phyloP scores from a whole-genome alignment of 2,329 filamentous ascomycete genomes.

The Claviceps sp. region DNA sequence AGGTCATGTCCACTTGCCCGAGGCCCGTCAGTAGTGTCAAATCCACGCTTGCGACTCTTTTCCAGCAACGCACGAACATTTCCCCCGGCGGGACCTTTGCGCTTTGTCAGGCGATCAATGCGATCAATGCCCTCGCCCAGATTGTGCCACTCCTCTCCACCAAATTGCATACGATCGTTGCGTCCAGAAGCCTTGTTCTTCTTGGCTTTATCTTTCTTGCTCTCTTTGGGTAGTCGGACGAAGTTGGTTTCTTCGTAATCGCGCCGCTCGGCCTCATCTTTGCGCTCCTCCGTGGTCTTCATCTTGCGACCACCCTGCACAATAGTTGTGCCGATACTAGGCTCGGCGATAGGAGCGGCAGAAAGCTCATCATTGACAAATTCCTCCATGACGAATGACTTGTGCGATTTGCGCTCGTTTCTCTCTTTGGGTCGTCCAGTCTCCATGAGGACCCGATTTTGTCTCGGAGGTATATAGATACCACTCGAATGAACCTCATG shows the following conservation, averaged over 20 bases:
- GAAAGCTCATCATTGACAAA: constrained; percentile 81
- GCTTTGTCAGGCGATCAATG: constrained; percentile 69
- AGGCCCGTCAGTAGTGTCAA: constrained; percentile 55
- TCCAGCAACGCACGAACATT: constrained; percentile 54
- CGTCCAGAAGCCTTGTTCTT: constrained; percentile 38
- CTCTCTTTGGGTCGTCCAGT: constrained; percentile 48
- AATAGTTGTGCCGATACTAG: constrained; percentile 87
- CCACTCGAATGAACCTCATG: constrained; percentile 39
- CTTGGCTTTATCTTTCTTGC: constrained; percentile 73
- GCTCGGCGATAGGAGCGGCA: constrained; percentile 65
- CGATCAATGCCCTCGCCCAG: constrained; percentile 76
- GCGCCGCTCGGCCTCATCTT: constrained; percentile 62
- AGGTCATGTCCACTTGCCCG: constrained; percentile 45
- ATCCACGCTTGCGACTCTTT: constrained; percentile 71
- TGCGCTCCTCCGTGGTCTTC: constrained; percentile 64
- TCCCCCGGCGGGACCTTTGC: constrained; percentile 42
- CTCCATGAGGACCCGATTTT: constrained; percentile 77
- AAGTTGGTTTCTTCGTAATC: constrained; percentile 92
- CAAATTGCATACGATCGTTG: constrained; percentile 51
- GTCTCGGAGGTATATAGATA: constrained; percentile 78
- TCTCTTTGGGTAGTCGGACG: constrained; percentile 68
- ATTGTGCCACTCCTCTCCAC: constrained; percentile 86
- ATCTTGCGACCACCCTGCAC: constrained; percentile 62
- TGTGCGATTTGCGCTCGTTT: constrained; percentile 46
- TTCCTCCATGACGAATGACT: constrained; percentile 81